These are phyloP conservation scores for Wallemia mellicola DNA, from an alignment of 1,284 basidiomycete species.

Conservation along the genomic window DNA sequence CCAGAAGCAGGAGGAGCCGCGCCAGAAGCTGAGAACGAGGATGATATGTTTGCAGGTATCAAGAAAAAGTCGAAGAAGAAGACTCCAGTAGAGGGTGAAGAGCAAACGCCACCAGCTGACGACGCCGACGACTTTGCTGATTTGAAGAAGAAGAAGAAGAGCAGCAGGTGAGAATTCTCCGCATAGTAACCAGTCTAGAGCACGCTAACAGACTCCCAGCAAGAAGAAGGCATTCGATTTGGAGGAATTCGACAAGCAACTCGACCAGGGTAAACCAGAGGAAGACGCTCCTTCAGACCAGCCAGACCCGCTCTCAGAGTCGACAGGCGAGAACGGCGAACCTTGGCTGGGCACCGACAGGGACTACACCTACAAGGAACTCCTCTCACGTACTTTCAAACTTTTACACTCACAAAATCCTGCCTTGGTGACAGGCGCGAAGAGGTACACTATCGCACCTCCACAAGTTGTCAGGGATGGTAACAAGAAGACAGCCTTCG, in stretches of 20 bases:
- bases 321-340: slow-evolving; percentile 32
- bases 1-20: neutral
- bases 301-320: slow-evolving; percentile 5
- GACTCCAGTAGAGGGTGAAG: slow-evolving; percentile 22
- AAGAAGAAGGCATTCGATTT: slow-evolving; percentile 21
- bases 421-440: slow-evolving; percentile 57
- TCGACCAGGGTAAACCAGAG: slow-evolving; percentile 21
- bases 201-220: slow-evolving; percentile 2
- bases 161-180: slow-evolving; percentile 8
- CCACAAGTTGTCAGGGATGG: slow-evolving; percentile 74
- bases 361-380: slow-evolving; percentile 84
- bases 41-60: slow-evolving; percentile 15
- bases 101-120: no score
- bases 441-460: slow-evolving; percentile 92
- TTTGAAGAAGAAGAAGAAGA: slow-evolving; percentile 23
- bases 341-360: slow-evolving; percentile 68
- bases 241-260: slow-evolving; percentile 65
- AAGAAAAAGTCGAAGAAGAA: slow-evolving; percentile 5
- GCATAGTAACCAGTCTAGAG: neutral
- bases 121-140: slow-evolving; percentile 19
- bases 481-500: slow-evolving; percentile 89
- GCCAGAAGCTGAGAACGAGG: slow-evolving; percentile 14
- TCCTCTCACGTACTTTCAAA: slow-evolving; percentile 71
- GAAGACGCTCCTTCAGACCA: slow-evolving; percentile 4
- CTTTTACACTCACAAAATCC: slow-evolving; percentile 84